Evolutionary conservation across 148 eudicot genomes (phyloP).

Genomic region (Rhododendron williamsianum): DNA sequence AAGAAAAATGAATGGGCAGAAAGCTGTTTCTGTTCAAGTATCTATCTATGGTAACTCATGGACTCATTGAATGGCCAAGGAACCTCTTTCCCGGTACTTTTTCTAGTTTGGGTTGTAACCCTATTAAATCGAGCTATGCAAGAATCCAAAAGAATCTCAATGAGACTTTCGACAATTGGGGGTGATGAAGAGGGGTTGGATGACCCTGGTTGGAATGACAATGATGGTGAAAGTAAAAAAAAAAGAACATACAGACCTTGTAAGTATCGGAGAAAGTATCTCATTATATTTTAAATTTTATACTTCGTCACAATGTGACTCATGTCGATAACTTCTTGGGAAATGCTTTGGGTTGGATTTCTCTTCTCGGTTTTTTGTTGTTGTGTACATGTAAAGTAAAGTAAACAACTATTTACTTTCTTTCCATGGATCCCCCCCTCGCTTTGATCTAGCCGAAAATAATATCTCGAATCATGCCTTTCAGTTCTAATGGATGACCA

Average conservation of each 20-base stretch:
- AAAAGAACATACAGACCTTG: not conserved
- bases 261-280: not conserved
- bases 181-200: not conserved
- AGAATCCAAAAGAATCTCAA: not conserved
- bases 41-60: not conserved
- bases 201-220: not conserved
- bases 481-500: slow-evolving; percentile 73
- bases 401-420: not conserved
- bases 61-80: not conserved
- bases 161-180: not conserved
- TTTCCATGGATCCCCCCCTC: not conserved
- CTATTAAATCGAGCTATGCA: not conserved
- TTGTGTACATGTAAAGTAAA: not conserved
- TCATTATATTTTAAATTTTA: not conserved
- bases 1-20: not conserved
- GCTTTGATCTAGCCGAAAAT: not conserved
- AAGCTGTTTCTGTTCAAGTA: not conserved
- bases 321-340: no score
- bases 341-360: not conserved
- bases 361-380: not conserved
- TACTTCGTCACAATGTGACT: not conserved
- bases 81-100: not conserved
- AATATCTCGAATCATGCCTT: not conserved
- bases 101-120: not conserved
- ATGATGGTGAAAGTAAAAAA: not conserved